Evolutionary conservation across 176 grass and related monocot species (phyloP).

Genomic region (Juncus inflexus): DNA sequence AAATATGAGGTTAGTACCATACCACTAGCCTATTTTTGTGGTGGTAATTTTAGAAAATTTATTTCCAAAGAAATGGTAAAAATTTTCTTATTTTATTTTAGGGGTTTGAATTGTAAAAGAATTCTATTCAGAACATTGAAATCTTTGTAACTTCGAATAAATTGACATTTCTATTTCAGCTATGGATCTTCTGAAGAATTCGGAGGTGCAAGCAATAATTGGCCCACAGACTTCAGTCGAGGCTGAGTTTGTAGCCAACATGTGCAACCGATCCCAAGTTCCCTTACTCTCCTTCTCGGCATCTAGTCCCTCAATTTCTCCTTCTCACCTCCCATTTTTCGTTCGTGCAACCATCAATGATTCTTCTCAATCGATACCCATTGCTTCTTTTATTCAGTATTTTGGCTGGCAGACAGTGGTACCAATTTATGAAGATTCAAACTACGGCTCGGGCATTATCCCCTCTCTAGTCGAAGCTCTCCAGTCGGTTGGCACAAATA

Average conservation of each 20-base stretch:
- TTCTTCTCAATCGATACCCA: conserved; percentile 42
- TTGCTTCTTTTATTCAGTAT: conserved; percentile 36
- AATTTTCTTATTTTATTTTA: too few relatives aligned
- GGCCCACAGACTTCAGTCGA: conserved; percentile 32
- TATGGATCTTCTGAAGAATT: conserved; percentile 52
- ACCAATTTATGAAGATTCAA: conserved; percentile 53
- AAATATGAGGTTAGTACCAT: too few relatives aligned
- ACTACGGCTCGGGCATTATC: conserved; percentile 47
- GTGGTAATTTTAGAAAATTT: too few relatives aligned
- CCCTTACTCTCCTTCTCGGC: conserved; percentile 63
- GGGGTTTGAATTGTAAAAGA: too few relatives aligned
- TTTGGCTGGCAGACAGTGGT: conserved; percentile 44
- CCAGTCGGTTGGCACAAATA: conserved; percentile 9
- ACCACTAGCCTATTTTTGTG: too few relatives aligned
- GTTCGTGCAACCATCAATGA: conserved; percentile 53
- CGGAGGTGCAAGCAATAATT: conserved; percentile 52
- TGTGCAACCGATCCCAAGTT: conserved; percentile 48
- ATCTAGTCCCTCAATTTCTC: conserved; percentile 38
- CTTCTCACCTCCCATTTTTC: conserved; percentile 49
- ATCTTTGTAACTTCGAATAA: too few relatives aligned
- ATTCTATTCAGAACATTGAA: too few relatives aligned
- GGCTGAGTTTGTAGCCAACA: conserved; percentile 39
- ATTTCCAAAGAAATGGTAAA: too few relatives aligned
- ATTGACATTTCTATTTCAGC: conserved; percentile 32
- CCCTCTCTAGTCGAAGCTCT: conserved; percentile 48